Percentiles rank a stretch among this genome's conserved stretches.
Conservation (phyloP, 441 rosid species). For the Daphne laureola region DNA sequence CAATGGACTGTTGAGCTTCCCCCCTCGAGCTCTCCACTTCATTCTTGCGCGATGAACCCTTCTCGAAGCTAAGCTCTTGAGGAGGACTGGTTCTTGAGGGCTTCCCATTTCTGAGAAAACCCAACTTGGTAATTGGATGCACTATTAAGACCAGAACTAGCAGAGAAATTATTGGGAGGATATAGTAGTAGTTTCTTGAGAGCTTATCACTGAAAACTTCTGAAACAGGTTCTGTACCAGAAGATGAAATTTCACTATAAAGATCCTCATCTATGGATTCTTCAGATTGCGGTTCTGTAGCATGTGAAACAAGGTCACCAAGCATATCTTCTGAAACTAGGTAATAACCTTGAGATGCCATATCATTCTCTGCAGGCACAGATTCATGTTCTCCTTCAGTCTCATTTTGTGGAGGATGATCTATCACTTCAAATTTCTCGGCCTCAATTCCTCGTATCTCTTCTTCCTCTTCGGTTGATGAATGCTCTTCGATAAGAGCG, state of each 20-base stretch:
- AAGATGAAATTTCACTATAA: constrained; percentile 13
- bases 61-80: too few relatives aligned
- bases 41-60: constrained; percentile 19
- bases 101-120: constrained; percentile 20
- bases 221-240: neutral
- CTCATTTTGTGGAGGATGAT: constrained; percentile 9
- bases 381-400: constrained; percentile 12
- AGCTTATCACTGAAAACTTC: constrained; percentile 11
- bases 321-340: neutral
- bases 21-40: constrained; percentile 10
- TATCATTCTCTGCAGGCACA: neutral
- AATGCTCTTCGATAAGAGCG: constrained; percentile 14
- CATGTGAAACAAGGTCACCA: constrained; percentile 4
- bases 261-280: constrained; percentile 10
- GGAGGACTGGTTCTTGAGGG: constrained; percentile 11
- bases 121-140: constrained; percentile 21
- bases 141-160: constrained; percentile 36
- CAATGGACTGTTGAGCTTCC: constrained; percentile 56
- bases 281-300: neutral
- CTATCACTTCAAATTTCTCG: constrained; percentile 8
- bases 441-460: neutral
- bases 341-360: constrained; percentile 12
- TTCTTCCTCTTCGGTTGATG: constrained; percentile 13
- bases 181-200: constrained; percentile 9
- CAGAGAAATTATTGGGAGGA: constrained; percentile 23